Evolutionary conservation across 2,329 filamentous ascomycete genomes (phyloP).

Genomic region (Lachnellula cervina): DNA sequence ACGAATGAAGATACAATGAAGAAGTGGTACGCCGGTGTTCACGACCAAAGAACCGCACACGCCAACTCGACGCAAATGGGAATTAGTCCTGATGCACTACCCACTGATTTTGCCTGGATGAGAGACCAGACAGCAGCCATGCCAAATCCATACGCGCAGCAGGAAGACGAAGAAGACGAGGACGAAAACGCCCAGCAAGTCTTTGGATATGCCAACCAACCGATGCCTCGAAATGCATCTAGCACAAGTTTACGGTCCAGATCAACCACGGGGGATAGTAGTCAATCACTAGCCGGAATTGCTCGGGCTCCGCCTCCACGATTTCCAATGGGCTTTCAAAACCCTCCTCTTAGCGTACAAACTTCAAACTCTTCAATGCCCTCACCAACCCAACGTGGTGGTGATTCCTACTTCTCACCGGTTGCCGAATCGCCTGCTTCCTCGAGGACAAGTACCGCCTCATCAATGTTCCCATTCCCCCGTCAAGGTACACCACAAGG

Average conservation of each 20-base stretch:
- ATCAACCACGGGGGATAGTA: constrained; percentile 69
- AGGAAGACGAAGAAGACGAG: constrained; percentile 60
- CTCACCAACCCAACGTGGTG: constrained; percentile 29
- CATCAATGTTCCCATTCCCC: constrained; percentile 75
- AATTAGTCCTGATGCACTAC: constrained; percentile 36
- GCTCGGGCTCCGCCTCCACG: constrained; percentile 61
- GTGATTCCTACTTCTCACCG: constrained; percentile 90
- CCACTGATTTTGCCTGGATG: constrained; percentile 76
- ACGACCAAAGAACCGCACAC: constrained; percentile 66
- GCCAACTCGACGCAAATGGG: constrained; percentile 43
- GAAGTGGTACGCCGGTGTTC: constrained; percentile 81
- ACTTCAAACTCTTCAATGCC: constrained; percentile 41
- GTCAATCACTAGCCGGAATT: constrained; percentile 52
- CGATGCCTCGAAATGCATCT: constrained; percentile 63
- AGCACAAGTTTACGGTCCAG: constrained; percentile 70
- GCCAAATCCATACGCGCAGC: constrained; percentile 75
- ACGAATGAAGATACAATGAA: constrained; percentile 87
- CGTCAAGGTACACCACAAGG: constrained; percentile 66
- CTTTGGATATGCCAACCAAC: constrained; percentile 38
- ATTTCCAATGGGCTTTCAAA: constrained; percentile 57
- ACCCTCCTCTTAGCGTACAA: constrained; percentile 65
- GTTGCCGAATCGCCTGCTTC: constrained; percentile 73
- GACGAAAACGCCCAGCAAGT: constrained; percentile 40
- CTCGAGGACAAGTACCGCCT: constrained; percentile 69
- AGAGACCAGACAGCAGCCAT: constrained; percentile 59